phyloP scores from a whole-genome alignment of 768 basidiomycete genomes.

The Tylopilus felleus region DNA sequence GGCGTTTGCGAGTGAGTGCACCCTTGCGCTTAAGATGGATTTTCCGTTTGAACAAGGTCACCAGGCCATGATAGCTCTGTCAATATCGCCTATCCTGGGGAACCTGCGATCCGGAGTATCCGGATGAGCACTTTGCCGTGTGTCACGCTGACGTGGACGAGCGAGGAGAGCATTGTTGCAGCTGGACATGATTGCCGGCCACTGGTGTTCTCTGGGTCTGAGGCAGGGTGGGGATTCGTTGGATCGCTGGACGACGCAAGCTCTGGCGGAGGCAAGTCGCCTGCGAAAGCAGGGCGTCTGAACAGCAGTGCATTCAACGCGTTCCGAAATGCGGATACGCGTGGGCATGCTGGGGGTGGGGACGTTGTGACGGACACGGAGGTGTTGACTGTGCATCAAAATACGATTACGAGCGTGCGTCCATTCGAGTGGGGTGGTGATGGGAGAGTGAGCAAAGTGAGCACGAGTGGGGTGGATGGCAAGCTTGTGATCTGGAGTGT shows the following conservation, averaged over 20 bases:
- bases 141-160: slow-evolving; percentile 82
- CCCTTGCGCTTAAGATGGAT: neutral
- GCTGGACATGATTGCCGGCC: slow-evolving; percentile 99
- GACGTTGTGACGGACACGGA: slow-evolving; percentile 58
- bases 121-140: slow-evolving; percentile 76
- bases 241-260: slow-evolving; percentile 86
- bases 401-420: slow-evolving; percentile 92
- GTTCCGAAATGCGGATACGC: slow-evolving; percentile 87
- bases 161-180: slow-evolving; percentile 78
- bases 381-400: slow-evolving; percentile 90
- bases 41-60: slow-evolving; percentile 5
- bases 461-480: slow-evolving; percentile 93
- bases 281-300: slow-evolving; percentile 57
- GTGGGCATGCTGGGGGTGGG: slow-evolving; percentile 42
- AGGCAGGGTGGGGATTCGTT: slow-evolving; percentile 72
- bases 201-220: slow-evolving; percentile 73
- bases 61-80: slow-evolving; percentile 94
- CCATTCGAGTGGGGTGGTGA: slow-evolving; percentile 57
- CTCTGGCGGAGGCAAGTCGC: slow-evolving; percentile 34
- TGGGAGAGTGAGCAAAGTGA: slow-evolving; percentile 68
- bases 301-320: slow-evolving; percentile 93
- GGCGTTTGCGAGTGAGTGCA: slow-evolving; percentile 82
- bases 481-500: slow-evolving; percentile 88
- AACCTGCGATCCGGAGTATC: slow-evolving; percentile 69
- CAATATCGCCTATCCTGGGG: slow-evolving; percentile 86